Percentiles rank a stretch among this genome's conserved stretches.
These are phyloP conservation scores for Nothophaeocryptopus gaeumannii DNA, from an alignment of 2,329 filamentous ascomycete species.

Conservation along the genomic window DNA sequence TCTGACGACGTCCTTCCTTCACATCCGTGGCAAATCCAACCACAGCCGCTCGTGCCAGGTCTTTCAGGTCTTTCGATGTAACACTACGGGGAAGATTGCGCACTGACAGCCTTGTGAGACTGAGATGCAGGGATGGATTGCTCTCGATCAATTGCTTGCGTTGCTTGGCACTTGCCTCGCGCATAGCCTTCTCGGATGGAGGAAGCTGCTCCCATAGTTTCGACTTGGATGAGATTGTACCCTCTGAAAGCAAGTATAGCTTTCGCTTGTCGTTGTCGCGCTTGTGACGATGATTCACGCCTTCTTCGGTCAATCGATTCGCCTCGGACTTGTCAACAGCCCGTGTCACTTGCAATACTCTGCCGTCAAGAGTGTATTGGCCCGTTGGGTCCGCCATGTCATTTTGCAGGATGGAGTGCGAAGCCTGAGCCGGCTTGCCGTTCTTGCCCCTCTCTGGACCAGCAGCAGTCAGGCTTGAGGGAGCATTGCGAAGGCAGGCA, in stretches of 20 bases:
- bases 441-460: conserved; percentile 26
- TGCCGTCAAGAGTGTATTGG: conserved; percentile 84
- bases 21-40: conserved; percentile 92
- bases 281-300: conserved; percentile 60
- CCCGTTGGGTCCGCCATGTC: conserved; percentile 78
- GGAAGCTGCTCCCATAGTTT: conserved; percentile 74
- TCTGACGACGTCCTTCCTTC: conserved; percentile 70
- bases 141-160: conserved; percentile 85
- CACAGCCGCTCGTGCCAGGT: conserved; percentile 83
- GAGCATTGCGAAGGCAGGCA: conserved; percentile 71
- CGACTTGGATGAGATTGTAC: conserved; percentile 73
- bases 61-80: conserved; percentile 83
- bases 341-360: conserved; percentile 77
- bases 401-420: conserved; percentile 83
- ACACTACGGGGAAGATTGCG: conserved; percentile 86
- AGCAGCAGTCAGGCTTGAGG: conserved; percentile 49
- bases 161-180: conserved; percentile 81
- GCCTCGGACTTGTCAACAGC: conserved; percentile 85
- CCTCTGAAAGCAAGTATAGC: conserved; percentile 84
- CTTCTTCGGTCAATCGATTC: conserved; percentile 67
- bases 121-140: conserved; percentile 86
- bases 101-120: conserved; percentile 82
- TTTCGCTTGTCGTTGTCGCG: conserved; percentile 84
- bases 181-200: conserved; percentile 77
- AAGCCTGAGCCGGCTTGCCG: conserved; percentile 41